Base-by-base conservation (phyloP, 345 rosid species). In the Pistacia atlantica region DNA sequence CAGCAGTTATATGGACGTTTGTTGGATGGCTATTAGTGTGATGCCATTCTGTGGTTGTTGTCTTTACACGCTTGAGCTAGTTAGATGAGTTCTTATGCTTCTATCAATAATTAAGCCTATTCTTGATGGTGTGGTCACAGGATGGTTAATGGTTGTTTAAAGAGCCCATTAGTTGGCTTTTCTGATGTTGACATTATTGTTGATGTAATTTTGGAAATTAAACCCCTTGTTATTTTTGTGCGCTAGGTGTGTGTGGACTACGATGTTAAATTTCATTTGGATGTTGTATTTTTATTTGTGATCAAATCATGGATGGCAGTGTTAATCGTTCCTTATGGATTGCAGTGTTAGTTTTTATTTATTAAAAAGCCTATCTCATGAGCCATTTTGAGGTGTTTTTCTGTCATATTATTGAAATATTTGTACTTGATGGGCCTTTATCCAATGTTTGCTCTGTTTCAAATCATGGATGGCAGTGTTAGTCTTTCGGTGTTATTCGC, bases 31-130 rank as follows among this genome's bases (percentile, higher is more conserved):
- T 75, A n/a, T 69, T 75, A 71, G 22, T 57, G 67, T 28, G 25
- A 76, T 69, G 76, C 38, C 42, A 48, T 55, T 17, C 25, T 69
- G 4, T 77, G 75, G 67, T 71, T 56, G 58, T 22, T 72, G 37
- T 25, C 64, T 42, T 10, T 20, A 35, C 51, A 28, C 74, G 8
- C 55, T 16, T 33, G 31, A 48, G 69, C 69, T 48, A 58, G 79
- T 57, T 65, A 69, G 77, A 28, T 73, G 67, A 81, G 17, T 57
- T 65, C 70, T 63, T 52, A 13, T 42, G 69, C 70, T 73, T 51
- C 6, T 8, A 49, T 18, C 64, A 60, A 56, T 3, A 37, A 9
- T 56, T 13, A 78, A 71, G 71, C 54, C 35, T 38, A 22, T 64
- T 64, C 17, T 5, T 63, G 25, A 28, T 59, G 64, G 2, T 2